Conservation (phyloP, 75 land plant genomes). For the Sequoiadendron giganteum region DNA sequence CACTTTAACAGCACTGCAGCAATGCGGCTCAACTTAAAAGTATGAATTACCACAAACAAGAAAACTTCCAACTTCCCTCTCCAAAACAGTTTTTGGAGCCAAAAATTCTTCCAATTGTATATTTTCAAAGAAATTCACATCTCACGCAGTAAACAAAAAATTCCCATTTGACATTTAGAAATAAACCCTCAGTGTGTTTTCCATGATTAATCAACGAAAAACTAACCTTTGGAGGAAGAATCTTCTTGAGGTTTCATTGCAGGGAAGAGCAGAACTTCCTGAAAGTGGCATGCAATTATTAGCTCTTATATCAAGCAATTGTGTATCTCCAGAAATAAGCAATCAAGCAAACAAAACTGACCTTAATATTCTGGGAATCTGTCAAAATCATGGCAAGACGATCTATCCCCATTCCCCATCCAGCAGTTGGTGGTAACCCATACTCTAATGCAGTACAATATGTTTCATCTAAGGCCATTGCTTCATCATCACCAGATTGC, state of each 20-base stretch:
- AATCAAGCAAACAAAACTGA: constrained; percentile 13
- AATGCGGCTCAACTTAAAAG: no score
- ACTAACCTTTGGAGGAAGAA: constrained; percentile 1
- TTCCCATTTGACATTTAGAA: no score
- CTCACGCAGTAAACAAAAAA: no score
- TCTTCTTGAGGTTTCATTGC: constrained; percentile 92
- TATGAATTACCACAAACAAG: no score
- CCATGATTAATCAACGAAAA: background rate
- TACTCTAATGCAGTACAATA: constrained; percentile 92
- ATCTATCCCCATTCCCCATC: constrained; percentile 98
- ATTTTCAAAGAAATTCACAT: no score
- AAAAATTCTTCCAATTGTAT: no score
- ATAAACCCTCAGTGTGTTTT: background rate
- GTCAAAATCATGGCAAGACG: constrained; percentile 85
- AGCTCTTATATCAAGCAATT: background rate
- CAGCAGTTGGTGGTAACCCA: constrained; percentile 94
- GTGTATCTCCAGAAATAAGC: no score
- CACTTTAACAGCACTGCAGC: no score
- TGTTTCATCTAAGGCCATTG: constrained; percentile 91
- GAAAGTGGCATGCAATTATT: background rate
- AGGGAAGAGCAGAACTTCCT: constrained; percentile 90
- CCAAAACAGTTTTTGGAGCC: no score
- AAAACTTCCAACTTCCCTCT: no score
- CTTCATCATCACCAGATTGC: constrained; percentile 94
- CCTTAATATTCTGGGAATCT: constrained; percentile 97